Percentiles rank a stretch among this genome's conserved stretches.
phyloP scores from a whole-genome alignment of 192 early-diverging fungal genomes.

The Entomortierella beljakovae region DNA sequence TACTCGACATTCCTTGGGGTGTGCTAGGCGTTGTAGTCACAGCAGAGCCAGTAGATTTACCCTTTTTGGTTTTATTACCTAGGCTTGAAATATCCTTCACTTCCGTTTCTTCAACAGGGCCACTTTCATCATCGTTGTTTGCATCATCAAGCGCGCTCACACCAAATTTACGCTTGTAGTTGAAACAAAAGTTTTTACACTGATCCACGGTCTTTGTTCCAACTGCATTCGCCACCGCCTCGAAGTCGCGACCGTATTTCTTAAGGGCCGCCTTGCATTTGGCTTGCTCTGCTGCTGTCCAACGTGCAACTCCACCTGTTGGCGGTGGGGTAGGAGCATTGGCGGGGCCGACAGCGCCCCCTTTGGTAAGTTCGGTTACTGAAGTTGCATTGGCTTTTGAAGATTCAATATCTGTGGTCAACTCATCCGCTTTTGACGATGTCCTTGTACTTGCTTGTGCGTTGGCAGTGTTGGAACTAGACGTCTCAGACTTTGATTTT shows the following conservation, averaged over 20 bases:
- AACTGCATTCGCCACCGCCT: slow-evolving; percentile 73
- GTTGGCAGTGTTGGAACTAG: background rate
- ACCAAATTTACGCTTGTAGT: slow-evolving; percentile 77
- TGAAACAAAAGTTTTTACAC: slow-evolving; percentile 83
- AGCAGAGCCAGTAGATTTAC: background rate
- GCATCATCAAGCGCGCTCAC: slow-evolving; percentile 64
- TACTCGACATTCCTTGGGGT: background rate
- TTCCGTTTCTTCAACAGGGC: background rate
- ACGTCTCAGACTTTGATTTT: slow-evolving; percentile 31
- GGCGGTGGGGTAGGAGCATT: background rate
- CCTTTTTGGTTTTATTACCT: slow-evolving; percentile 22
- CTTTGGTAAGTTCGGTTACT: background rate
- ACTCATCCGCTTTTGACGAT: slow-evolving; percentile 2
- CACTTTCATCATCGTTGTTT: slow-evolving; percentile 3
- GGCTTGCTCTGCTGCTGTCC: slow-evolving; percentile 42
- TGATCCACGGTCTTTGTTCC: slow-evolving; percentile 83
- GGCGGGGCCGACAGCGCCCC: background rate
- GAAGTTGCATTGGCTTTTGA: background rate
- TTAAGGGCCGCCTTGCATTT: slow-evolving; percentile 57
- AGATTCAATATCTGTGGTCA: slow-evolving; percentile 2
- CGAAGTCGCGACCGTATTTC: slow-evolving; percentile 77
- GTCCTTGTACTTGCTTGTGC: slow-evolving; percentile 1
- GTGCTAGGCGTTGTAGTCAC: slow-evolving; percentile 13
- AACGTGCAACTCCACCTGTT: slow-evolving; percentile 12
- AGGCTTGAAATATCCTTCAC: slow-evolving; percentile 14